Conservation (phyloP, 2,329 filamentous ascomycete genomes). For the Aspergillus tubingensis region DNA sequence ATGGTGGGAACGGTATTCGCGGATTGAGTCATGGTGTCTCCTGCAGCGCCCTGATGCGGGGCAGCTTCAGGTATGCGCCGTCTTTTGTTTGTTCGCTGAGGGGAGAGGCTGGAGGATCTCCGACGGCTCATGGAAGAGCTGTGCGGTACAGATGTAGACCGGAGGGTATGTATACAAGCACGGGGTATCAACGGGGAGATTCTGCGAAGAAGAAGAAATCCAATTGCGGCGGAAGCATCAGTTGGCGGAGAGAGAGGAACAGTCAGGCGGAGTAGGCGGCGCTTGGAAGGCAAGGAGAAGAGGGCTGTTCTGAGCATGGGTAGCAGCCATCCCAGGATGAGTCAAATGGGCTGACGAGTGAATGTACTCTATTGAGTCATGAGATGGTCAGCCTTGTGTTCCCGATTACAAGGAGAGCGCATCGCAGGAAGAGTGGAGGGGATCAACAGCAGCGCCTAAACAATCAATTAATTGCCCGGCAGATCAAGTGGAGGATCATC, state of each 20-base stretch:
- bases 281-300: neutral
- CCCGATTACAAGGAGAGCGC: neutral
- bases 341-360: neutral
- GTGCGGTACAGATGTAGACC: neutral
- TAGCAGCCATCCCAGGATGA: neutral
- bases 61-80: slow-evolving; percentile 32
- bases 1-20: slow-evolving; percentile 41
- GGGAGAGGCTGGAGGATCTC: slow-evolving; percentile 18
- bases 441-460: neutral
- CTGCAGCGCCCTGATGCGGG: slow-evolving; percentile 22
- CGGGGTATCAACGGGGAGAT: slow-evolving; percentile 2
- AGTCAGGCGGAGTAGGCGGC: neutral
- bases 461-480: neutral
- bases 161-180: neutral
- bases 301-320: neutral
- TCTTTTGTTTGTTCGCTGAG: slow-evolving; percentile 34
- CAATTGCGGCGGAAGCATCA: neutral
- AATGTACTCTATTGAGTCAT: neutral
- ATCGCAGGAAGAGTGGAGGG: neutral
- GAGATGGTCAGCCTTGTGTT: neutral
- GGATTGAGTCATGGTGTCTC: slow-evolving; percentile 26
- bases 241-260: neutral
- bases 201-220: neutral
- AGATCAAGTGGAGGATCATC: neutral
- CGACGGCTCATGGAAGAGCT: slow-evolving; percentile 31